Conservation (phyloP, 768 basidiomycete species). For the Auricularia auricula-judae region DNA sequence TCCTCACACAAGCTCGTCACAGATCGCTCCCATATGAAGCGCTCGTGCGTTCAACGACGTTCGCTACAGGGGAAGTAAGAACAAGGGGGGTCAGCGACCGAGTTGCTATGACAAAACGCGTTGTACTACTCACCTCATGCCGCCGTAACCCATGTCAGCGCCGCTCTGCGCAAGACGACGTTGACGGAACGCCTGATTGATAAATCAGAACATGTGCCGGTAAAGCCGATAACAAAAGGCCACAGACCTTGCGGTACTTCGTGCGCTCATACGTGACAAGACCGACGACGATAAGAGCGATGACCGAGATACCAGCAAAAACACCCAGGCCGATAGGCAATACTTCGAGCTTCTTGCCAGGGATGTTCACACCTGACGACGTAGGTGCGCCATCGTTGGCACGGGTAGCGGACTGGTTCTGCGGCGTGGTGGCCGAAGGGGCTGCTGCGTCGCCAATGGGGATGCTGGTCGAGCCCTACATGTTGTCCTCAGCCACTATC, state of each 20-base stretch:
- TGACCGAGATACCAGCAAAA: slow-evolving; percentile 76
- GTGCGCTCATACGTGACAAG: slow-evolving; percentile 82
- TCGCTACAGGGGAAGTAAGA: neutral
- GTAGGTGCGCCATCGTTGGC: slow-evolving; percentile 19
- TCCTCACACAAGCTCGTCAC: neutral
- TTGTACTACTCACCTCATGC: slow-evolving; percentile 28
- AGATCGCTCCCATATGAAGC: neutral
- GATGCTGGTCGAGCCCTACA: slow-evolving; percentile 6
- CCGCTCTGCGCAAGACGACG: slow-evolving; percentile 60
- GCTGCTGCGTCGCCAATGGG: neutral
- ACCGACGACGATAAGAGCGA: slow-evolving; percentile 70
- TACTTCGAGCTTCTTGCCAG: slow-evolving; percentile 64
- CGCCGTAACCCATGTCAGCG: slow-evolving; percentile 48
- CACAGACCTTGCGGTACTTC: slow-evolving; percentile 69
- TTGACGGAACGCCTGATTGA: slow-evolving; percentile 55
- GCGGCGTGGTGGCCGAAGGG: slow-evolving; percentile 20
- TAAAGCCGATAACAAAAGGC: neutral
- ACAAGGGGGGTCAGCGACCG: neutral
- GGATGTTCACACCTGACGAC: slow-evolving; percentile 42
- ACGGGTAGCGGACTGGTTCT: slow-evolving; percentile 22
- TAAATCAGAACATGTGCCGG: neutral
- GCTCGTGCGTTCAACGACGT: neutral
- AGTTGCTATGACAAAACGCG: neutral
- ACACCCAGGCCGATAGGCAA: slow-evolving; percentile 76
- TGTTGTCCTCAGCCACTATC: neutral